Conservation (phyloP, 169 alveolate species). For the Cardiosporidium cionae region DNA sequence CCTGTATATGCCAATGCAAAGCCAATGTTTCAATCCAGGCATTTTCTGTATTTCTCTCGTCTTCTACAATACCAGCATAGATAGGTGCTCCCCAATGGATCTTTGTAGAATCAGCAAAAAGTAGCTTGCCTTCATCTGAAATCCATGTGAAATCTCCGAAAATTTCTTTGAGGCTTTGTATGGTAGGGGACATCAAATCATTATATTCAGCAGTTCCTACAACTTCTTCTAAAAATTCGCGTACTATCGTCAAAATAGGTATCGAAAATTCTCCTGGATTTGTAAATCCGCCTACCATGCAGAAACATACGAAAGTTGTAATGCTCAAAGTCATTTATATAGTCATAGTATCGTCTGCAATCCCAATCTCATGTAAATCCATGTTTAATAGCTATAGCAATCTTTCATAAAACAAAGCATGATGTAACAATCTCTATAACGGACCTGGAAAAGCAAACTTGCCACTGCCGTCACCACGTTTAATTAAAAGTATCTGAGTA, state of each 20-base stretch:
- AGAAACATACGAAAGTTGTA: no score
- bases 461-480: slow-evolving; percentile 17
- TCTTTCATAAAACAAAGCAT: no score
- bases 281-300: slow-evolving; percentile 19
- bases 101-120: no score
- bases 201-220: not conserved
- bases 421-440: no score
- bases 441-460: slow-evolving; percentile 11
- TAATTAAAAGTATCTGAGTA: slow-evolving; percentile 14
- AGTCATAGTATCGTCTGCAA: no score
- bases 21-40: slow-evolving; percentile 31
- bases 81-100: no score
- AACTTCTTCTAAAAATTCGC: slow-evolving; percentile 23
- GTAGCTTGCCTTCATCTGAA: no score
- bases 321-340: no score
- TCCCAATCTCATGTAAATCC: no score
- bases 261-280: not conserved
- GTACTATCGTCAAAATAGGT: not conserved
- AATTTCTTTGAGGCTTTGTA: not conserved
- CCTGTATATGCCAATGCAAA: slow-evolving; percentile 10
- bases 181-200: no score
- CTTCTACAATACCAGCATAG: slow-evolving; percentile 22
- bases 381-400: no score
- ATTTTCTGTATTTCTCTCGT: slow-evolving; percentile 22
- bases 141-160: slow-evolving; percentile 4